Conservation (phyloP, 225 moss, liverwort and hornwort species). For the Bryum argenteum region DNA sequence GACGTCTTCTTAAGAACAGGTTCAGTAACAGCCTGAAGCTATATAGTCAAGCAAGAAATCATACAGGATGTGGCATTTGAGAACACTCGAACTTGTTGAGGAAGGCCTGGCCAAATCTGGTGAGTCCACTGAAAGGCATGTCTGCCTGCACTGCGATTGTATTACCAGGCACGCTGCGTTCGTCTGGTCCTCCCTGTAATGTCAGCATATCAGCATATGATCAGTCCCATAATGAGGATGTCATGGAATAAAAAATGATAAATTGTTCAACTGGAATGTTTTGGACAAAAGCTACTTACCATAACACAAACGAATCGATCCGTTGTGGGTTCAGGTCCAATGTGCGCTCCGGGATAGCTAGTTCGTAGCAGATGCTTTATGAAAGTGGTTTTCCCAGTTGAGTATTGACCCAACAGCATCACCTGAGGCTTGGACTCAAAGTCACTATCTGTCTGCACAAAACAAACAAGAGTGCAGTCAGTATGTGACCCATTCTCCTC, state of each 20-base stretch:
- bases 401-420: conserved; percentile 97
- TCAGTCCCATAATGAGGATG: neutral
- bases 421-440: conserved; percentile 99
- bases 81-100: conserved; percentile 97
- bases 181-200: conserved; percentile 86
- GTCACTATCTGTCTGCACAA: conserved; percentile 89
- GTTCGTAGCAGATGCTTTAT: conserved; percentile 94
- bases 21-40: too few relatives aligned
- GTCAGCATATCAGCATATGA: neutral
- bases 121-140: conserved; percentile 97
- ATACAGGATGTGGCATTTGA: conserved; percentile 94
- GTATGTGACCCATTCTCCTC: too few relatives aligned
- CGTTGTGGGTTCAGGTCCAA: conserved; percentile 98
- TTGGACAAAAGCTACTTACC: conserved; percentile 47
- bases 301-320: conserved; percentile 99
- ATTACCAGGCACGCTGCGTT: conserved; percentile 92
- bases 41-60: neutral
- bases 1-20: neutral
- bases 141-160: conserved; percentile 99
- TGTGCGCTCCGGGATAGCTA: conserved; percentile 91
- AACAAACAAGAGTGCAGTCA: neutral
- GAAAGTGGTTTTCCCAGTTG: conserved; percentile 98
- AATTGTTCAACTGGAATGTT: too few relatives aligned
- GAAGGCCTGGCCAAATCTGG: conserved; percentile 94
- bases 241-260: neutral